These are phyloP conservation scores for Pulveroboletus sp. DNA, from an alignment of 768 basidiomycete species.

Conservation along the genomic window DNA sequence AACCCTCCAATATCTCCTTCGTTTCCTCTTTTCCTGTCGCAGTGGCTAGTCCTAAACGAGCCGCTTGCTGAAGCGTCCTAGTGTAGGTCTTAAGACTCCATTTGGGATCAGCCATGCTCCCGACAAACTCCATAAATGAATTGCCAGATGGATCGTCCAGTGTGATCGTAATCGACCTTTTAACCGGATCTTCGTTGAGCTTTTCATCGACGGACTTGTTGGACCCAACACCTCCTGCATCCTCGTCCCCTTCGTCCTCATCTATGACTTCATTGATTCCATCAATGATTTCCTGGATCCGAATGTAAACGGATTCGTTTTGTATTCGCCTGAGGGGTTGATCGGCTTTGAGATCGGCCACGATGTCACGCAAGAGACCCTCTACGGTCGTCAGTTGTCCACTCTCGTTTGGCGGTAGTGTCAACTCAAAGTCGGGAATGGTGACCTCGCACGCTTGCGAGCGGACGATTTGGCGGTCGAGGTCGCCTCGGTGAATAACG, in stretches of 20 bases:
- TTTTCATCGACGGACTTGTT: conserved; percentile 28
- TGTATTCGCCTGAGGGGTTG: conserved; percentile 83
- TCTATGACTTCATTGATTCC: conserved; percentile 60
- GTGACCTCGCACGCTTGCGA: conserved; percentile 74
- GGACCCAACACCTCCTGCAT: conserved; percentile 31
- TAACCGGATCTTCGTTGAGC: conserved; percentile 44
- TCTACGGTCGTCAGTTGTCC: conserved; percentile 98
- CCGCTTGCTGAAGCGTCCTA: conserved; percentile 76
- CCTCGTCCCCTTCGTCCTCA: conserved; percentile 52
- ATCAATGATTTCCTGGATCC: conserved; percentile 73
- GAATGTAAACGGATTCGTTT: conserved; percentile 62
- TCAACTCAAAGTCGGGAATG: conserved; percentile 87
- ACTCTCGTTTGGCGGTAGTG: conserved; percentile 73
- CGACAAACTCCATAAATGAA: conserved; percentile 92
- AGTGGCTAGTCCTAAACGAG: conserved; percentile 66
- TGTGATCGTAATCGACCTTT: conserved; percentile 72
- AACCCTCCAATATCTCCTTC: neutral
- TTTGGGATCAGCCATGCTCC: conserved; percentile 83
- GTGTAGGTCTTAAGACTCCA: conserved; percentile 86
- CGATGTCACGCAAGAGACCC: conserved; percentile 79
- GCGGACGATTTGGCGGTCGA: conserved; percentile 91
- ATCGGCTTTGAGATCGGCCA: conserved; percentile 72
- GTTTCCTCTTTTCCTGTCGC: conserved; percentile 35
- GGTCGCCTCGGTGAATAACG: conserved; percentile 68
- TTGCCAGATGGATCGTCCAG: conserved; percentile 94